Base-by-base conservation (phyloP, 2,329 filamentous ascomycete genomes). In the Aureobasidium sp. region DNA sequence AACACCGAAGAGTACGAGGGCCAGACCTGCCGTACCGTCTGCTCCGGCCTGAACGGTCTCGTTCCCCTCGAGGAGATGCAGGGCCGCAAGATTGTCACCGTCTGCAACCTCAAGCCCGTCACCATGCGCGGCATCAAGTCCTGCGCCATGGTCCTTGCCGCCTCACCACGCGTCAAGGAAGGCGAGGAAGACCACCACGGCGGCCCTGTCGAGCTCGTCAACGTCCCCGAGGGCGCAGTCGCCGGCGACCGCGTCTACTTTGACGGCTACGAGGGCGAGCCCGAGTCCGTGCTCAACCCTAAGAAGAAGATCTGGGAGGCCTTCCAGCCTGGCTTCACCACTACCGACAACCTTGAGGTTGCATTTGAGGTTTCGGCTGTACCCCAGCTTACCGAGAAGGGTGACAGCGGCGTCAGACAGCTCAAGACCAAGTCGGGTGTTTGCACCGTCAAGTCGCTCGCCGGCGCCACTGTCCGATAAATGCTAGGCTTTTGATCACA, bases 271-370 rank as follows among this genome's bases (percentile, higher is more conserved):
- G 82, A 90, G 74, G 92, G 90, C 62, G 89, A 95, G 79, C 91
- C 94, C 0, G 94, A 99, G 81, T 87, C 87, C 64, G 84, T 93
- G 55, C 82, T 99, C 61, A 99, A 97, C 81, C 94, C 94, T 61
- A 99, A 99, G 87, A 99, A 97, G 86, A 97, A 97, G 86, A 80
- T 97, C 63, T 97, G 93, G 92, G 94, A 99, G 81, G 90, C 83
- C 10, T 90, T 96, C 77, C 93, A 97, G 81, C 91, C 92, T 1
- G 94, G 93, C 0, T 97, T 97, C 78, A 95, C 89, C 31, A 99
- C 93, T 8, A 95, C 88, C 1, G 87, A 87, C 8, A 76, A 74
- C 49, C 79, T 93, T 55, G 88, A 92, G 75, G 93, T 96, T 37
- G 91, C 82, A 0, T 99, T 97, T 71, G 89, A 97, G 69, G 89